Conservation (phyloP, 1,284 basidiomycete species). For the Cutaneotrichosporon mucoides region DNA sequence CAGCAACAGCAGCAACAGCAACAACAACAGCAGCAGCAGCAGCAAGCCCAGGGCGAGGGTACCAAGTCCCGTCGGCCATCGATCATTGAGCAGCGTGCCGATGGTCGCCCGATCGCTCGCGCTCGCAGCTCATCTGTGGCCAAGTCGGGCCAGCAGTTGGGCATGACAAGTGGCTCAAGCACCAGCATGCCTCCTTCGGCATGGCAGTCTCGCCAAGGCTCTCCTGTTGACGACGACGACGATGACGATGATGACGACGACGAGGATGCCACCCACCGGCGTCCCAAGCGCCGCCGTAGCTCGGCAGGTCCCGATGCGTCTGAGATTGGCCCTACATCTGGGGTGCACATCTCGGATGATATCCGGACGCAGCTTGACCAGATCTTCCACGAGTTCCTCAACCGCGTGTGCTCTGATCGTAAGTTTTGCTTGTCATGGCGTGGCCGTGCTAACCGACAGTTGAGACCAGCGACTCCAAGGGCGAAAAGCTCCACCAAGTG, state of each 20-base stretch:
- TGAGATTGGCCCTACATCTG: slow-evolving; percentile 15
- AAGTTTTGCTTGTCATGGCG: slow-evolving; percentile 38
- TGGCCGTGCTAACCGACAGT: slow-evolving; percentile 54
- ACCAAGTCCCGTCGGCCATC: slow-evolving; percentile 15
- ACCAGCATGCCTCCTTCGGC: slow-evolving; percentile 42
- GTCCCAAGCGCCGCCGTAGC: slow-evolving; percentile 37
- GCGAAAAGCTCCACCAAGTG: slow-evolving; percentile 96
- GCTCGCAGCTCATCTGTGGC: slow-evolving; percentile 37
- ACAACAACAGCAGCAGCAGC: slow-evolving; percentile 9
- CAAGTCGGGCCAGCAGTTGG: slow-evolving; percentile 20
- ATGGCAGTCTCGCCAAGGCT: slow-evolving; percentile 38
- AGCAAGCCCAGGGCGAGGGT: slow-evolving; percentile 3
- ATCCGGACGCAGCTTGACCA: slow-evolving; percentile 77
- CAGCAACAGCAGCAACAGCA: slow-evolving; percentile 8
- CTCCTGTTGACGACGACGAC: slow-evolving; percentile 34
- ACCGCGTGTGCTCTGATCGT: slow-evolving; percentile 85
- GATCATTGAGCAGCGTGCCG: slow-evolving; percentile 28
- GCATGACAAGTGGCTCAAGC: slow-evolving; percentile 8
- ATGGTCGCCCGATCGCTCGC: slow-evolving; percentile 39
- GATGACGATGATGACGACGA: slow-evolving; percentile 40
- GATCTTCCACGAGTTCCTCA: slow-evolving; percentile 88
- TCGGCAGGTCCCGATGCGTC: slow-evolving; percentile 27
- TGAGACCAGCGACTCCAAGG: slow-evolving; percentile 86
- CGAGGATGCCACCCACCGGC: slow-evolving; percentile 39
- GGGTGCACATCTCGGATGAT: slow-evolving; percentile 54